phyloP scores from a whole-genome alignment of 139 green algal genomes.

The Chlorella ohadii region DNA sequence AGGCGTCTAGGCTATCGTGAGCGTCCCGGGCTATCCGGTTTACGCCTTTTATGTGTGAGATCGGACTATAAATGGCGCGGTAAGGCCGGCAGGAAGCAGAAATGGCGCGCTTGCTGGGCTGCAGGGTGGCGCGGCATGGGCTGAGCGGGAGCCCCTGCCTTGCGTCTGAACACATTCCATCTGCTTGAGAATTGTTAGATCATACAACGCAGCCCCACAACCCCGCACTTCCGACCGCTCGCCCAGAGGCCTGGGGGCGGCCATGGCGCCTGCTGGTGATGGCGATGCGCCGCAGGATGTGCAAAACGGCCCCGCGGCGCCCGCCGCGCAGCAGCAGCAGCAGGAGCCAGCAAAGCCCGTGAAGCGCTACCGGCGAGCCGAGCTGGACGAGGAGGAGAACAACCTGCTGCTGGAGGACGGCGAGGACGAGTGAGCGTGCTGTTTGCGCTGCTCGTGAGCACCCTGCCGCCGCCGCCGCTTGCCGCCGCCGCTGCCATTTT shows the following conservation, averaged over 20 bases:
- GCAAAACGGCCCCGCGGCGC: conserved; percentile 18
- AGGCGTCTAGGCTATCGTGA: too few species aligned
- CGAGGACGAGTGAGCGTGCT: conserved; percentile 36
- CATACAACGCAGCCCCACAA: too few species aligned
- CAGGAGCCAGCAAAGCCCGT: background rate
- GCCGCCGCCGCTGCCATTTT: background rate
- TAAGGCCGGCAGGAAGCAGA: too few species aligned
- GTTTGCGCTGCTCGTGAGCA: background rate
- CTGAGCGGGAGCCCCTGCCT: too few species aligned
- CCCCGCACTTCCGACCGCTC: too few species aligned
- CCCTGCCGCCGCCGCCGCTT: background rate
- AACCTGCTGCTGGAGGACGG: conserved; percentile 53
- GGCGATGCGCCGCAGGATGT: conserved; percentile 9
- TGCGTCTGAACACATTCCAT: too few species aligned
- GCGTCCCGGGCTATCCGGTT: too few species aligned
- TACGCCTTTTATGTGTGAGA: too few species aligned
- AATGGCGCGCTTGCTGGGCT: too few species aligned
- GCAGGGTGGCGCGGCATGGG: too few species aligned
- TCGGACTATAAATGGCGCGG: too few species aligned
- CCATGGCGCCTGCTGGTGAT: background rate
- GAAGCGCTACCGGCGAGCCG: conserved; percentile 73
- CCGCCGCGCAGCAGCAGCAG: background rate
- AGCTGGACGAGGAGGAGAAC: conserved; percentile 74
- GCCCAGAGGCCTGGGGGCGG: background rate
- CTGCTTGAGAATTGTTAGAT: too few species aligned